A percentile compares a stretch with the other conserved stretches of the same genome.
phyloP scores from a whole-genome alignment of 805 yeast species.

The Candida fluviatilis region DNA sequence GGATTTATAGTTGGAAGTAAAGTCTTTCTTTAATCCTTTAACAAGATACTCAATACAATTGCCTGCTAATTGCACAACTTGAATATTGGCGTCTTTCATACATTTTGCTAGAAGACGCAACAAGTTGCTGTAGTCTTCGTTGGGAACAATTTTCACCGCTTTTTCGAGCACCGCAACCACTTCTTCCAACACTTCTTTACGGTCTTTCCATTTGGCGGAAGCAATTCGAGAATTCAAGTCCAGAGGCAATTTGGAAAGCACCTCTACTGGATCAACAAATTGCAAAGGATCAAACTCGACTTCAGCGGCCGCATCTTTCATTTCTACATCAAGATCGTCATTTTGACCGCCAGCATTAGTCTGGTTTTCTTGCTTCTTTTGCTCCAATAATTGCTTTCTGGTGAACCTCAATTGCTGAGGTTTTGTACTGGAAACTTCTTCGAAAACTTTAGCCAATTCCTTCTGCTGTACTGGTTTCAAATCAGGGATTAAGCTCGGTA shows the following conservation, averaged over 20 bases:
- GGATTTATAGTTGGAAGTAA: constrained; percentile 46
- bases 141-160: constrained; percentile 49
- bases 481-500: constrained; percentile 59
- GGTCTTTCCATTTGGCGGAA: constrained; percentile 84
- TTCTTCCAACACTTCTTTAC: constrained; percentile 80
- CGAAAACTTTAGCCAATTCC: constrained; percentile 71
- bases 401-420: constrained; percentile 56
- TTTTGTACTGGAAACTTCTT: constrained; percentile 33
- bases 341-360: constrained; percentile 12
- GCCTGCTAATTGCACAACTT: constrained; percentile 78
- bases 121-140: constrained; percentile 64
- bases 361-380: constrained; percentile 7
- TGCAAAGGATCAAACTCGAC: constrained; percentile 60
- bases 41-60: constrained; percentile 59
- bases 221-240: constrained; percentile 52
- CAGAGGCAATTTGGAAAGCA: constrained; percentile 60
- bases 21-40: constrained; percentile 57
- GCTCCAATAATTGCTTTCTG: constrained; percentile 37
- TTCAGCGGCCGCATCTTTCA: constrained; percentile 22
- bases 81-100: constrained; percentile 84
- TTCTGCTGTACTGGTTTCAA: constrained; percentile 91
- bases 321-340: constrained; percentile 24
- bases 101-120: constrained; percentile 63
- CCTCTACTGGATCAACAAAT: constrained; percentile 63
- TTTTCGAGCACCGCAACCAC: constrained; percentile 45